Evolutionary conservation across 768 basidiomycete genomes (phyloP).

Genomic region (Cystobasidium ongulense): DNA sequence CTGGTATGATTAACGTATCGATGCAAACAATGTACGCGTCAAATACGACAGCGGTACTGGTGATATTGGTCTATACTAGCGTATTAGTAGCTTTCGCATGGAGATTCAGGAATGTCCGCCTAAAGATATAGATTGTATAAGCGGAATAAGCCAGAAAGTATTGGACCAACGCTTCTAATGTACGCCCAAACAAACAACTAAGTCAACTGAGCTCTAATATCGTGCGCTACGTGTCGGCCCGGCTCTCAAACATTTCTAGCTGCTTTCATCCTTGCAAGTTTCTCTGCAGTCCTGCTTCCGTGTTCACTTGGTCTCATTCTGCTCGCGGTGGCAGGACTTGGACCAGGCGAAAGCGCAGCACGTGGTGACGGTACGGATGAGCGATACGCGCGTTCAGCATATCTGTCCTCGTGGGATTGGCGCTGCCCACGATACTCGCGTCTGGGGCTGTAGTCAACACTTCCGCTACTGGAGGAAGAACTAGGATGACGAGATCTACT

Average conservation of each 20-base stretch:
- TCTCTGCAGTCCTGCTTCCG: conserved; percentile 16
- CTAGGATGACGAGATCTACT: background rate
- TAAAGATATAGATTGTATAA: background rate
- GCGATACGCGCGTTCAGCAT: background rate
- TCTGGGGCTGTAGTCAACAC: background rate
- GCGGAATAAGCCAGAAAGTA: background rate
- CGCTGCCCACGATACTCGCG: background rate
- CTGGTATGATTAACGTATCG: conserved; percentile 72
- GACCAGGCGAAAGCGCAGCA: background rate
- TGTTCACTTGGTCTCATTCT: background rate
- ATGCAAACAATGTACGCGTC: conserved; percentile 72
- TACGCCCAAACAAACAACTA: no score
- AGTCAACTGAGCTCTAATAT: no score
- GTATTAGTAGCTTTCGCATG: conserved; percentile 49
- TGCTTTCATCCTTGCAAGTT: conserved; percentile 13
- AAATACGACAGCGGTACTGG: conserved; percentile 54
- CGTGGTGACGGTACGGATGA: background rate
- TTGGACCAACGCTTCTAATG: no score
- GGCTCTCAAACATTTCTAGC: background rate
- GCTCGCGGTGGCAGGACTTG: background rate
- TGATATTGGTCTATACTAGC: conserved; percentile 58
- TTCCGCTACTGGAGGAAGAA: background rate
- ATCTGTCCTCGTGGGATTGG: background rate
- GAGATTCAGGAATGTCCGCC: background rate
- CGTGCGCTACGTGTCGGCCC: no score